phyloP scores from a whole-genome alignment of 2,329 filamentous ascomycete genomes.

The Trichoderma sp. region DNA sequence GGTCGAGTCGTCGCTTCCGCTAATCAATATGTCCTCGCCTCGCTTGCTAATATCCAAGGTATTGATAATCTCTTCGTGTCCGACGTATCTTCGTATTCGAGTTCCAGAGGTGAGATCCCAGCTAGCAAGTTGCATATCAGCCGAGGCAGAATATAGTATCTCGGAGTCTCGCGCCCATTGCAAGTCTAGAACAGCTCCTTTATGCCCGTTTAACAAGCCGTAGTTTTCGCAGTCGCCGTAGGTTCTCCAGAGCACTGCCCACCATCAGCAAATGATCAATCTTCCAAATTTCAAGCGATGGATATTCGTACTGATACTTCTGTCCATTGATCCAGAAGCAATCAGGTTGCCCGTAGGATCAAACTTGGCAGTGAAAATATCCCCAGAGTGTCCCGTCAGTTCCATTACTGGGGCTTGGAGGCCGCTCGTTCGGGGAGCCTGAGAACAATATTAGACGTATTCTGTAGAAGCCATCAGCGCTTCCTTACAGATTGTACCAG shows the following conservation, averaged over 20 bases:
- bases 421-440: conserved; percentile 76
- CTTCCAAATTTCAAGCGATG: not conserved
- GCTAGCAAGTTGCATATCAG: conserved; percentile 87
- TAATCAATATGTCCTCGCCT: conserved; percentile 86
- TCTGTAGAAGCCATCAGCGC: not conserved
- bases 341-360: conserved; percentile 84
- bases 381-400: conserved; percentile 74
- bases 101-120: conserved; percentile 94
- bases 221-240: conserved; percentile 95
- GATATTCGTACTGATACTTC: conserved; percentile 68
- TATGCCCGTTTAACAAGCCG: conserved; percentile 81
- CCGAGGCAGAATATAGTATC: conserved; percentile 86
- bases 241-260: conserved; percentile 83
- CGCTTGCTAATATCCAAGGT: conserved; percentile 82
- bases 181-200: conserved; percentile 84
- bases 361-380: conserved; percentile 88
- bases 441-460: conserved; percentile 18
- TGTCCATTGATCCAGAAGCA: conserved; percentile 93
- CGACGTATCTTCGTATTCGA: conserved; percentile 85
- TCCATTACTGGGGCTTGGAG: conserved; percentile 94
- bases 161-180: conserved; percentile 96
- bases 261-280: conserved; percentile 18
- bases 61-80: conserved; percentile 96
- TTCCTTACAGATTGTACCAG: conserved; percentile 50
- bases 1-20: conserved; percentile 87